A percentile compares a stretch with the other conserved stretches of the same genome.
phyloP scores from a whole-genome alignment of 768 basidiomycete species.

The Boletales sp. region DNA sequence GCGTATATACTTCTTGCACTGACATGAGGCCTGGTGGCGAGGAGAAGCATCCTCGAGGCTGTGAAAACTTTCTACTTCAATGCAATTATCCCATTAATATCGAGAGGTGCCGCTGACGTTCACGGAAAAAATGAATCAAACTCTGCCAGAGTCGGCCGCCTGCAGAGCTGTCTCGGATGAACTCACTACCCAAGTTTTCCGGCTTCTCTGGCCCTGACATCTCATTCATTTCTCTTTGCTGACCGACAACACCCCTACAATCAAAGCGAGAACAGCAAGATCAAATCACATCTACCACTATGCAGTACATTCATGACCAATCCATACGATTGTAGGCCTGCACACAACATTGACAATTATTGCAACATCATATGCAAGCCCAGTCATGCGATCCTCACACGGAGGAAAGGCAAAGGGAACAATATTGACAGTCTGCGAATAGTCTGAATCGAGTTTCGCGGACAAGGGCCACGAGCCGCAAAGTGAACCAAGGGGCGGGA shows the following conservation, averaged over 20 bases:
- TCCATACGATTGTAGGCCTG: slow-evolving; percentile 1
- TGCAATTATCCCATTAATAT: neutral
- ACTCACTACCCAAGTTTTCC: too few species aligned
- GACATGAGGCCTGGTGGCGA: slow-evolving; percentile 14
- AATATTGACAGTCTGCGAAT: slow-evolving; percentile 25
- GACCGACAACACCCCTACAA: too few species aligned
- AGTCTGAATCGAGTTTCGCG: slow-evolving; percentile 36
- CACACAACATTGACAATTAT: neutral
- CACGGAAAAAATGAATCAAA: neutral
- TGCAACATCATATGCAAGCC: neutral
- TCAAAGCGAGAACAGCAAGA: too few species aligned
- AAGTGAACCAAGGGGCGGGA: slow-evolving; percentile 28
- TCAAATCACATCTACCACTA: too few species aligned
- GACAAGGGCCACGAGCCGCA: slow-evolving; percentile 16
- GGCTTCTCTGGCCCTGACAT: too few species aligned
- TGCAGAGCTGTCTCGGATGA: neutral
- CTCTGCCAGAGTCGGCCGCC: neutral
- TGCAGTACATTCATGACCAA: too few species aligned
- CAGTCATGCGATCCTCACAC: slow-evolving; percentile 6
- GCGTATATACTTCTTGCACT: slow-evolving; percentile 5
- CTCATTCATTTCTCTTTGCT: too few species aligned
- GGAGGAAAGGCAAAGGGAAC: slow-evolving; percentile 1
- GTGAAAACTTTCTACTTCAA: neutral
- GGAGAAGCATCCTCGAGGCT: slow-evolving; percentile 3
- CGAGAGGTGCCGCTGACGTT: neutral